Percentiles rank a stretch among this genome's conserved stretches.
Evolutionary conservation across 495 filamentous ascomycete genomes (phyloP).

Genomic region (Halenospora varia): DNA sequence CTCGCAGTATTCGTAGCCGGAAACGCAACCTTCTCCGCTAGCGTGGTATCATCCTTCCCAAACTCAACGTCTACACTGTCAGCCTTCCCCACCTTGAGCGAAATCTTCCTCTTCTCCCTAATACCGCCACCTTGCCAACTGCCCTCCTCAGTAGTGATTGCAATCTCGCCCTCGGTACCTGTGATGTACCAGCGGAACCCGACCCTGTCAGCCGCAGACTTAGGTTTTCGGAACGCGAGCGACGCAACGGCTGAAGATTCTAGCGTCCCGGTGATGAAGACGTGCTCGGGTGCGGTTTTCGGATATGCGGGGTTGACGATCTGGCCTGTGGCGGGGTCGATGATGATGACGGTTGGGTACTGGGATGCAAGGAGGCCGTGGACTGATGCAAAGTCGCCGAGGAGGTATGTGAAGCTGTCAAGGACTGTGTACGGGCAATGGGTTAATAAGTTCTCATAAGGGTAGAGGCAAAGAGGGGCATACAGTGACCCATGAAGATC

Average conservation of each 20-base stretch:
- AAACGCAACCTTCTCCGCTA: slow-evolving; percentile 3
- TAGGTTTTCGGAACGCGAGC: slow-evolving; percentile 31
- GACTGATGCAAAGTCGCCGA: slow-evolving; percentile 33
- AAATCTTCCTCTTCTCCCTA: background rate
- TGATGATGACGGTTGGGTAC: slow-evolving; percentile 24
- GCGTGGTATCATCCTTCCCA: slow-evolving; percentile 12
- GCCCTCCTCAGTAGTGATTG: slow-evolving; percentile 22
- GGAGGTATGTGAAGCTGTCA: slow-evolving; percentile 27
- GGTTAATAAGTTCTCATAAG: background rate
- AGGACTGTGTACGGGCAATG: slow-evolving; percentile 18
- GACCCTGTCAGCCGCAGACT: slow-evolving; percentile 25
- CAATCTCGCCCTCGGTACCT: slow-evolving; percentile 41
- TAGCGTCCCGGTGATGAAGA: slow-evolving; percentile 39
- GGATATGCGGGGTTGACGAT: slow-evolving; percentile 23
- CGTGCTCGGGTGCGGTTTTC: slow-evolving; percentile 34
- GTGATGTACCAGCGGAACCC: slow-evolving; percentile 38
- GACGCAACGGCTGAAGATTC: slow-evolving; percentile 31
- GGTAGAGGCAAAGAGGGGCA: background rate
- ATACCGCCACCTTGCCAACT: background rate
- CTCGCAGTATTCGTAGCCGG: slow-evolving; percentile 27
- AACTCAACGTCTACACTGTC: slow-evolving; percentile 25
- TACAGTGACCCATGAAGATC: slow-evolving; percentile 28
- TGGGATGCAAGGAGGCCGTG: slow-evolving; percentile 29
- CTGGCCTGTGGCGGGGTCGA: slow-evolving; percentile 20
- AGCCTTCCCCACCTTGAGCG: slow-evolving; percentile 14